Evolutionary conservation across 2,329 filamentous ascomycete genomes (phyloP), one percentile per base, ranked within the genome.

Genomic region (Alternaria sp.): DNA sequence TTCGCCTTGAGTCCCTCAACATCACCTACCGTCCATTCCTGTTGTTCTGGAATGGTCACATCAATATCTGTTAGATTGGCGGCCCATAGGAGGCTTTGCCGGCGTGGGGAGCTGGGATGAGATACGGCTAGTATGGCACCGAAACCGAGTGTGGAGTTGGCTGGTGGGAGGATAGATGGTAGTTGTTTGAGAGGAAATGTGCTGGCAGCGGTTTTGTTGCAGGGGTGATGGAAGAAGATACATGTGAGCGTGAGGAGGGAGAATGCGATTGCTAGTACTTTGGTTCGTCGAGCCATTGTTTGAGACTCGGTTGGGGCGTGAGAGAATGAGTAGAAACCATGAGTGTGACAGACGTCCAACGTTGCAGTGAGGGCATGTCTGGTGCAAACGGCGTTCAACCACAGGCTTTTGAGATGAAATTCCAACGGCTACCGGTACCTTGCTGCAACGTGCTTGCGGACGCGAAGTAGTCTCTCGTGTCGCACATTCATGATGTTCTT

Each of bases 61-160:
- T 77, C 71, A 55, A 80, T 55, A 5, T 69, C 70, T 24, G 78
- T 78, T 41, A 79, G 63, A 50, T 78, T 76, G 33, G 76, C 72
- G 17, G 77, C 75, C 59, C 75, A 73, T 11, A 79, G 53, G 9
- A 80, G 71, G 21, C 66, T 62, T 23, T 73, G 63, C 28, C 71
- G 72, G 9, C 78, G 70, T 7, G 74, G 71, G 2, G 77, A 80
- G 26, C 55, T 62, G 9, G 67, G 46, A 44, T 72, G 71, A 3
- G 78, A 79, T 17, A 80, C 77, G 14, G 76, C 77, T 24, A 78
- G 54, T 36, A 80, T 68, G 13, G 74, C 71, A 46, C 77, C 76
- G 54, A 80, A 80, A 3, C 60, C 60, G 24, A 63, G 57, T 5
- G 60, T 67, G 0, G 59, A 49, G 26, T 67, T 67, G 31, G 62